phyloP scores from a whole-genome alignment of 768 basidiomycete genomes.

The Coprinopsis sp. region DNA sequence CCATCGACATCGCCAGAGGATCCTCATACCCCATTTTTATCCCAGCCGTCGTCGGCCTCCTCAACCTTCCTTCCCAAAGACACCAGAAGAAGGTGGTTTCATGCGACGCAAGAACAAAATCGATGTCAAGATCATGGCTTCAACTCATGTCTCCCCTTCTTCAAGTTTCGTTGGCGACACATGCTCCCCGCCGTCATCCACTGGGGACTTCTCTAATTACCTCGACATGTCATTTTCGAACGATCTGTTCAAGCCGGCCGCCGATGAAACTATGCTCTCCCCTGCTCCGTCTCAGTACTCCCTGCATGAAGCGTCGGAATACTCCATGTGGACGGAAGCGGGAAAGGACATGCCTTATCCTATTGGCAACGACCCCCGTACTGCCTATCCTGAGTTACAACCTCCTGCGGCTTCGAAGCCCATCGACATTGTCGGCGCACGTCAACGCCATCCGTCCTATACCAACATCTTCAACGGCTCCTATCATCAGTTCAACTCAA shows the following conservation, averaged over 20 bases:
- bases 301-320: constrained; percentile 3
- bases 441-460: not conserved
- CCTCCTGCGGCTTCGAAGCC: constrained; percentile 4
- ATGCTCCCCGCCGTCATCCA: not conserved
- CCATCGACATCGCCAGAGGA: not conserved
- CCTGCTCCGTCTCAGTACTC: constrained; percentile 8
- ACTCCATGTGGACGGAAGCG: constrained; percentile 1
- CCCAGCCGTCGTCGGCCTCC: constrained; percentile 3
- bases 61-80: constrained; percentile 8
- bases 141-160: not conserved
- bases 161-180: not conserved
- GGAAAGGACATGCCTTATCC: not conserved
- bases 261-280: constrained; percentile 4
- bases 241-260: not conserved
- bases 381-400: constrained; percentile 5
- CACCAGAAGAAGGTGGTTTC: constrained; percentile 1
- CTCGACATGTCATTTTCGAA: constrained; percentile 4
- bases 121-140: constrained; percentile 3
- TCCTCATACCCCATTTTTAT: not conserved
- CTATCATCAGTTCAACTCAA: no score
- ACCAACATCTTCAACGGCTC: no score
- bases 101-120: not conserved
- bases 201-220: not conserved
- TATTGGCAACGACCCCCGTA: not conserved
- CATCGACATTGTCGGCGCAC: constrained; percentile 8